Evolutionary conservation across 1,139 yeast species (phyloP).

Genomic region (Wickerhamomyces sp.): DNA sequence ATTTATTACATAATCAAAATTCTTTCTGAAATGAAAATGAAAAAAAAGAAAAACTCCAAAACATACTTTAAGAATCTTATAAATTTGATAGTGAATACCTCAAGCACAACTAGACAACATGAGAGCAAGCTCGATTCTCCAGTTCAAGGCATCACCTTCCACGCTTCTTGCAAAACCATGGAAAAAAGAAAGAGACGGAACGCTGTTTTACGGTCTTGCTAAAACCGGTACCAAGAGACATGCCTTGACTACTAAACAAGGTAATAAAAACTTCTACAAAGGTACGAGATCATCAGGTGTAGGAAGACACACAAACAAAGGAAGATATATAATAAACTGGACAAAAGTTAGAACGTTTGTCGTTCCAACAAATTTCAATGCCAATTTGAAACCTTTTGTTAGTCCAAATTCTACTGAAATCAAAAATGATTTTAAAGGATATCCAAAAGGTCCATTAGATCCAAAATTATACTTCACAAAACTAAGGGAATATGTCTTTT

Average conservation of each 20-base stretch:
- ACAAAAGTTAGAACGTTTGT: constrained; percentile 85
- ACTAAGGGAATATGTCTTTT: constrained; percentile 68
- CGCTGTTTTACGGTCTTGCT: constrained; percentile 72
- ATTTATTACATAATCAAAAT: too few species aligned
- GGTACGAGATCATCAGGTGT: constrained; percentile 96
- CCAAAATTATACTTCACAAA: constrained; percentile 70
- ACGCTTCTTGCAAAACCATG: constrained; percentile 74
- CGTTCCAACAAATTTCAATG: constrained; percentile 55
- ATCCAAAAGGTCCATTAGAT: constrained; percentile 66
- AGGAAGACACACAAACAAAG: constrained; percentile 72
- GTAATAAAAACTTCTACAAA: constrained; percentile 89
- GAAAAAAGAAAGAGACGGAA: constrained; percentile 81
- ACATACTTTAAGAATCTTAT: too few species aligned
- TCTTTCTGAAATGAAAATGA: too few species aligned
- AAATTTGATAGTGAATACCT: too few species aligned
- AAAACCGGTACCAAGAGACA: constrained; percentile 83
- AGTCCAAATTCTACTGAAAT: constrained; percentile 67
- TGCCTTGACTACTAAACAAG: constrained; percentile 86
- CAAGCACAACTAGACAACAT: too few species aligned
- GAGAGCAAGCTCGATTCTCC: constrained; percentile 50
- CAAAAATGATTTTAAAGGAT: constrained; percentile 66
- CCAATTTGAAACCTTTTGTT: constrained; percentile 68
- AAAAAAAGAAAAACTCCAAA: too few species aligned
- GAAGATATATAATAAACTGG: constrained; percentile 79
- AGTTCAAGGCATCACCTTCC: constrained; percentile 50